A percentile compares a stretch with the other conserved stretches of the same genome.
phyloP scores from a whole-genome alignment of 2,329 filamentous ascomycete genomes.

The Penicillium hordei region DNA sequence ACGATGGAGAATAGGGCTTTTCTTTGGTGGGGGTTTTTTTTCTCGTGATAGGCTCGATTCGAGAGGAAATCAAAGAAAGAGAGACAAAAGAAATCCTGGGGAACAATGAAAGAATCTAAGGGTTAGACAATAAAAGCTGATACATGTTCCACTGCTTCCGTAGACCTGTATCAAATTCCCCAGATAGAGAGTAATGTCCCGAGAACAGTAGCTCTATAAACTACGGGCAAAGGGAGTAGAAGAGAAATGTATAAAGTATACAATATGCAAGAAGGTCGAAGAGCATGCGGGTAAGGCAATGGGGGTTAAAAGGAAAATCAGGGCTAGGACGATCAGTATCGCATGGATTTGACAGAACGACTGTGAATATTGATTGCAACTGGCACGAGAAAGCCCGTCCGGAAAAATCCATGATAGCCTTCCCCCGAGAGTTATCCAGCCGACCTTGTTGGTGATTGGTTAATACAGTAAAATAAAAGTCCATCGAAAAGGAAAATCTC shows the following conservation, averaged over 20 bases:
- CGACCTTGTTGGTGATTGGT: constrained; percentile 21
- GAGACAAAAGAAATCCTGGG: constrained; percentile 20
- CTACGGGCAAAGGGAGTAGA: constrained; percentile 38
- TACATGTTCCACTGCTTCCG: constrained; percentile 49
- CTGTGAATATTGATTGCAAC: constrained; percentile 27
- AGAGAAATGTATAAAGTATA: constrained; percentile 21
- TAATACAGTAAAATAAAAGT: constrained; percentile 4
- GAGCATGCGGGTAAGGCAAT: constrained; percentile 32
- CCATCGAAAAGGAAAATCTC: constrained; percentile 8
- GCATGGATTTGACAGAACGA: constrained; percentile 24
- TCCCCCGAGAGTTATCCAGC: constrained; percentile 19
- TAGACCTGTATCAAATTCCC: constrained; percentile 41
- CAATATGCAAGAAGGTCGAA: constrained; percentile 24
- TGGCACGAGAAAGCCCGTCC: constrained; percentile 24
- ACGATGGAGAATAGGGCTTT: not conserved
- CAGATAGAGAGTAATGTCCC: constrained; percentile 8
- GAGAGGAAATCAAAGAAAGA: constrained; percentile 8
- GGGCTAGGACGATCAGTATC: constrained; percentile 21
- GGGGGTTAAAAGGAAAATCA: constrained; percentile 31
- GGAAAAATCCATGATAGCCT: constrained; percentile 30
- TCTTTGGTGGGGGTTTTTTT: not conserved
- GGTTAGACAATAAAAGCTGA: constrained; percentile 49
- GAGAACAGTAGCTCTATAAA: constrained; percentile 1
- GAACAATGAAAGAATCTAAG: constrained; percentile 36
- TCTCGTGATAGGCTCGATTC: constrained; percentile 5